A percentile compares a stretch with the other conserved stretches of the same genome.
phyloP scores from a whole-genome alignment of 257 asterid genomes.

The Hygrophila difformis region DNA sequence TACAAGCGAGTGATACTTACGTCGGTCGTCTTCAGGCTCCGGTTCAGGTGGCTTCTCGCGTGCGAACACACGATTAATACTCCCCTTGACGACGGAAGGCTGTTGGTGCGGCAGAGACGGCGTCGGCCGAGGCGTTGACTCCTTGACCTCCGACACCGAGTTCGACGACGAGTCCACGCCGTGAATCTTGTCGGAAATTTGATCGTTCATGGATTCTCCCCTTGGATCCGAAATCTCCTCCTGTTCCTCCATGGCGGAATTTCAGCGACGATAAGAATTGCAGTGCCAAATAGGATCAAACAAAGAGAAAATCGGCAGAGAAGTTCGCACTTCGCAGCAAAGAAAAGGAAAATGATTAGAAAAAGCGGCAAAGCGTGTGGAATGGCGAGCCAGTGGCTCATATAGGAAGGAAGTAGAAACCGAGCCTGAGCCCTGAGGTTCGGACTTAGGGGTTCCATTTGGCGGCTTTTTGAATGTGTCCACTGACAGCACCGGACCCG shows the following conservation, averaged over 20 bases:
- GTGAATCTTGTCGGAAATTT: slow-evolving; percentile 50
- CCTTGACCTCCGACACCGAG: slow-evolving; percentile 45
- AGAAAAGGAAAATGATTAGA: slow-evolving; percentile 3
- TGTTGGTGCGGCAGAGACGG: slow-evolving; percentile 15
- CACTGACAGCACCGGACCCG: neutral
- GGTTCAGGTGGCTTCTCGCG: slow-evolving; percentile 73
- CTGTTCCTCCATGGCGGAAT: slow-evolving; percentile 62
- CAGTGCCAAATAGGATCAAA: neutral
- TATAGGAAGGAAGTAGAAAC: slow-evolving; percentile 15
- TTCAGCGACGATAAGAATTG: slow-evolving; percentile 11
- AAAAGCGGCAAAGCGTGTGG: neutral
- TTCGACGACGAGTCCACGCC: slow-evolving; percentile 33
- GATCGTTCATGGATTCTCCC: slow-evolving; percentile 55
- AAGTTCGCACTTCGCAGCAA: slow-evolving; percentile 10
- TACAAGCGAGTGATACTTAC: slow-evolving; percentile 30
- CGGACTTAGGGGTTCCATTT: slow-evolving; percentile 30
- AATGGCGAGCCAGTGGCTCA: slow-evolving; percentile 15
- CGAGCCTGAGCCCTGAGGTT: slow-evolving; percentile 39
- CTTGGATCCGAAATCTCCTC: slow-evolving; percentile 57
- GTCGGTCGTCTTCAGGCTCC: slow-evolving; percentile 79
- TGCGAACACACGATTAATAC: slow-evolving; percentile 44
- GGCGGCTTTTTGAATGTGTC: slow-evolving; percentile 13
- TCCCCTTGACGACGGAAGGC: slow-evolving; percentile 37
- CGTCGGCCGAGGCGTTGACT: neutral
- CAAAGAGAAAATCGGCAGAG: neutral